phyloP scores from a whole-genome alignment of 768 basidiomycete species.

The Lactifluus rugatus region DNA sequence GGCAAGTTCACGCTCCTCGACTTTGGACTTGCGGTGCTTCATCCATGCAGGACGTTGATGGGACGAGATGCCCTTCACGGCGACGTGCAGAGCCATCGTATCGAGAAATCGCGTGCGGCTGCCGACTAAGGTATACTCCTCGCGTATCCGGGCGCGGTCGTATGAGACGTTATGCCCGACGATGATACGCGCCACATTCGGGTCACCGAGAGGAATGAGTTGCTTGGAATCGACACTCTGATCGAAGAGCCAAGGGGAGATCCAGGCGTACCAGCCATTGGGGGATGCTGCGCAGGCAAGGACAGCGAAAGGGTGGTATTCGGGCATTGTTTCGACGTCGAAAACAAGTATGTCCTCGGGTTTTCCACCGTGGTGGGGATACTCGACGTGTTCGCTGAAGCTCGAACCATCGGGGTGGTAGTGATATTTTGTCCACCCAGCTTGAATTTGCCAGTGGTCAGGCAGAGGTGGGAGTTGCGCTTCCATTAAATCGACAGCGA shows the following conservation, averaged over 20 bases:
- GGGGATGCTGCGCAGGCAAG: slow-evolving; percentile 82
- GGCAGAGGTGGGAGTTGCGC: slow-evolving; percentile 53
- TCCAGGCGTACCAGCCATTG: slow-evolving; percentile 91
- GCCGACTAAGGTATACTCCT: slow-evolving; percentile 68
- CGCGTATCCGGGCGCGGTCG: slow-evolving; percentile 71
- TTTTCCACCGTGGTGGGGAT: slow-evolving; percentile 51
- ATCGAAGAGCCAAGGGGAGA: slow-evolving; percentile 84
- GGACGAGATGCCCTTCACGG: slow-evolving; percentile 88
- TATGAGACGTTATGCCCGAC: slow-evolving; percentile 96
- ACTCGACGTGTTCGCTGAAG: slow-evolving; percentile 62
- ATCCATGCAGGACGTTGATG: slow-evolving; percentile 93
- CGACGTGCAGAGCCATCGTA: slow-evolving; percentile 91
- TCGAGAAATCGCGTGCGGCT: slow-evolving; percentile 79
- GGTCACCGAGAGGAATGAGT: slow-evolving; percentile 63
- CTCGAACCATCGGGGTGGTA: slow-evolving; percentile 64
- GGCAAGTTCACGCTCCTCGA: slow-evolving; percentile 41
- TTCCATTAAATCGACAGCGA: slow-evolving; percentile 51
- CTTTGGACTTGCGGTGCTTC: slow-evolving; percentile 68
- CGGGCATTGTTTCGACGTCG: slow-evolving; percentile 90
- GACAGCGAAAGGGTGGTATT: slow-evolving; percentile 69
- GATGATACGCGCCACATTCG: slow-evolving; percentile 47
- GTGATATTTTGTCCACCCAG: slow-evolving; percentile 89
- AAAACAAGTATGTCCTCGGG: slow-evolving; percentile 73
- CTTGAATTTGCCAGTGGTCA: slow-evolving; percentile 42
- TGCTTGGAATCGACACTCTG: slow-evolving; percentile 48